Conservation (phyloP, 2,329 filamentous ascomycete species). For the Spiromastix sp. region DNA sequence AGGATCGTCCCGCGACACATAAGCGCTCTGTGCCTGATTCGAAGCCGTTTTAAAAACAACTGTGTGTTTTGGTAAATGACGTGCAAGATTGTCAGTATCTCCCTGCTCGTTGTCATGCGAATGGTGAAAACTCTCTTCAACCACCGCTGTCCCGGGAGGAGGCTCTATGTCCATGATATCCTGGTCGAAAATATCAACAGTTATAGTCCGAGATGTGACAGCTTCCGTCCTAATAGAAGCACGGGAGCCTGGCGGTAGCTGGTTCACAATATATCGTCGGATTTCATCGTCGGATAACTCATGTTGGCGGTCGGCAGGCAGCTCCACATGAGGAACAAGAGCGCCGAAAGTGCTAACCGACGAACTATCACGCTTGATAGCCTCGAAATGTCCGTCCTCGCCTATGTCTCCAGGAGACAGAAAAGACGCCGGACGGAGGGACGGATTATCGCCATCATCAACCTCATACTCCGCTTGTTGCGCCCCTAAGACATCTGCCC, state of each 20-base stretch:
- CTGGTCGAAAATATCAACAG: constrained; percentile 36
- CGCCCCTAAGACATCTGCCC: constrained; percentile 37
- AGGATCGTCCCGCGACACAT: constrained; percentile 19
- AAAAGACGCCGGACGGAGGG: constrained; percentile 47
- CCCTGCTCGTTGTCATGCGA: constrained; percentile 39
- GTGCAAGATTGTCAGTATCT: constrained; percentile 17
- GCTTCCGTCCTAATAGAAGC: constrained; percentile 34
- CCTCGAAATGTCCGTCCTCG: constrained; percentile 28
- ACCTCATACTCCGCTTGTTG: constrained; percentile 23
- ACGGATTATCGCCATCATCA: constrained; percentile 34
- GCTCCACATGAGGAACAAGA: constrained; percentile 18
- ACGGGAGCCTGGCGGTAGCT: constrained; percentile 31
- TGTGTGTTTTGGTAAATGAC: constrained; percentile 29
- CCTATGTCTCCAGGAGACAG: constrained; percentile 22
- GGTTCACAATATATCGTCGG: constrained; percentile 37
- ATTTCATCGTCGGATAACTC: constrained; percentile 36
- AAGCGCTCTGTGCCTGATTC: constrained; percentile 28
- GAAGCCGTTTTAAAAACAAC: constrained; percentile 36
- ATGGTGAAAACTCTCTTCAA: constrained; percentile 39
- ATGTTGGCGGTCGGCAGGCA: constrained; percentile 27
- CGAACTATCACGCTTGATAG: constrained; percentile 25
- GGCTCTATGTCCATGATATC: constrained; percentile 32
- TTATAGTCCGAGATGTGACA: constrained; percentile 36
- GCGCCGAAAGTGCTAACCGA: constrained; percentile 14
- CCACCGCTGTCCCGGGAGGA: constrained; percentile 36